Evolutionary conservation across 129 eudicot species (phyloP), one percentile per base, ranked within the genome.

Genomic region (Saussurea involucrata): DNA sequence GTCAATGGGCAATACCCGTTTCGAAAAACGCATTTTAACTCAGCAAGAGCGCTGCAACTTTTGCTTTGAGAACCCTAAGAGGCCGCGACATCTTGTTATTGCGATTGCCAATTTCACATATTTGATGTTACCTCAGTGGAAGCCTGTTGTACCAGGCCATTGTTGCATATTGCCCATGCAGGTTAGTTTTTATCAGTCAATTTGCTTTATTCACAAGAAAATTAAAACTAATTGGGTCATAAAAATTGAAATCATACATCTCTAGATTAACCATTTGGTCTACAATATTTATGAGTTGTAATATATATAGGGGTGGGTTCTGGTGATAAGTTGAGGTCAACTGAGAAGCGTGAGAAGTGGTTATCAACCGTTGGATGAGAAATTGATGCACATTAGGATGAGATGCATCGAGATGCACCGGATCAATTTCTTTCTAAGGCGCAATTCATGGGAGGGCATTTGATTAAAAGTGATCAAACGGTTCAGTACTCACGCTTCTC

Each of bases 81-180:
- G 98, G 75, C 97, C 97, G 32, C 82, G 87, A 53, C 98, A 95
- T 83, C 92, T 95, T 13, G 92, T 95, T 57, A 72, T 91, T 70
- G 92, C 98, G 63, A 95, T 95, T 40, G 98, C 96, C 68, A 95
- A 95, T 82, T 91, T 91, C 72, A 85, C 93, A 71, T 95, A 95
- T 86, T 71, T 95, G 58, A 84, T 89, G 84, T 66, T 95, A 72
- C 96, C 98, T 28, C 93, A 85, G 42, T 83, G 86, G 90, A 92
- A 89, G 84, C 92, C 97, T 8, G 77, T 95, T 77, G 91, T 81
- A 10, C 89, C 90, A 6, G 98, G 98, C 33, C 98, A 95, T 73
- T 95, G 98, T 77, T 84, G 93, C 89, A 91, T 95, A 66, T 83
- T 91, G 69, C 88, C 98, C 40, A 81, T 91, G 94, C 98, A 89